Conservation (phyloP, 345 rosid species). For the Acer negundo region DNA sequence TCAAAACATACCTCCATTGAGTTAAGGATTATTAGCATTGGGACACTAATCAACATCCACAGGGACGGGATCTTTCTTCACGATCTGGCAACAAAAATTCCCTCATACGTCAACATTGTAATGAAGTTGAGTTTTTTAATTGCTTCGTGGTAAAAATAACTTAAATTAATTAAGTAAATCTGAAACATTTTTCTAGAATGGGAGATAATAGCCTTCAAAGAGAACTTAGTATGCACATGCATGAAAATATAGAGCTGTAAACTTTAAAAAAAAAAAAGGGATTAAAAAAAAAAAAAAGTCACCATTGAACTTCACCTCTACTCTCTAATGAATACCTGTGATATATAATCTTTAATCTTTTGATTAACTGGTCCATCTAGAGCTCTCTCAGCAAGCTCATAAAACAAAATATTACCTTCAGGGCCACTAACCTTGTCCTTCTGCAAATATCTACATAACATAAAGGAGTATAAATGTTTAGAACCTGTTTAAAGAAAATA, state of each 20-base stretch:
- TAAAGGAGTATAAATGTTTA: neutral
- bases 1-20: constrained; percentile 9
- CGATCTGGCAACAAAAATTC: constrained; percentile 44
- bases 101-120: constrained; percentile 7
- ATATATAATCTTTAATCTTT: constrained; percentile 65
- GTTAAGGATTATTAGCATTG: neutral
- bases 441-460: constrained; percentile 64
- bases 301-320: neutral
- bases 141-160: neutral
- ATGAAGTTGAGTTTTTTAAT: neutral
- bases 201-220: neutral
- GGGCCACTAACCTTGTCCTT: constrained; percentile 83
- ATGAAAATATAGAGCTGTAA: neutral
- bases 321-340: constrained; percentile 55
- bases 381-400: constrained; percentile 95
- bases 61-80: constrained; percentile 49
- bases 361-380: constrained; percentile 62
- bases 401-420: constrained; percentile 70
- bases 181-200: neutral
- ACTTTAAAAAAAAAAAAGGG: neutral
- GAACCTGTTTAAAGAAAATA: constrained; percentile 10
- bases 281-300: neutral
- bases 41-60: constrained; percentile 38
- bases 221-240: neutral
- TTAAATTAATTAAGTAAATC: neutral